Percentiles rank a stretch among this genome's conserved stretches.
Evolutionary conservation across 2,329 filamentous ascomycete species (phyloP).

Genomic region (Fonsecaea monophora): DNA sequence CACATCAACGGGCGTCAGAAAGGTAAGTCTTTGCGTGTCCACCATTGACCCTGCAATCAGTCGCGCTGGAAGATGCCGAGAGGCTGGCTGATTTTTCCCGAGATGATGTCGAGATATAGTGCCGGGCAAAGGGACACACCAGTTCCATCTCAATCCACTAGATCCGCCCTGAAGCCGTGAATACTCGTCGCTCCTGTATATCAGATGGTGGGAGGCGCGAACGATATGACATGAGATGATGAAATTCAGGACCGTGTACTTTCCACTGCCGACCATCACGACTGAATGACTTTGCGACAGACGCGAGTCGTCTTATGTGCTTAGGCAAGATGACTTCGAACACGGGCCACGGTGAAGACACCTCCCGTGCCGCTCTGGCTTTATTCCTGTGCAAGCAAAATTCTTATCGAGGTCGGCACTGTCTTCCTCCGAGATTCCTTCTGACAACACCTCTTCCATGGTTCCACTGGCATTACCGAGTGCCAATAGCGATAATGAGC

Average conservation of each 20-base stretch:
- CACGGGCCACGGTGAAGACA: neutral
- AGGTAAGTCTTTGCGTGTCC: neutral
- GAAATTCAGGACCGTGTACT: neutral
- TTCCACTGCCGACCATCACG: neutral
- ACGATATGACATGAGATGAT: neutral
- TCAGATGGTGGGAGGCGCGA: neutral
- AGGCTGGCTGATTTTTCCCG: constrained; percentile 6
- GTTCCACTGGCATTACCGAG: neutral
- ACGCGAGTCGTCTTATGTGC: neutral
- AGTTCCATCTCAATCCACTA: neutral
- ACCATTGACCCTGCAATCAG: constrained; percentile 14
- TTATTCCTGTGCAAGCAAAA: too few species aligned
- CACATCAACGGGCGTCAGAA: neutral
- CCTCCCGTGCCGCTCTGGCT: neutral
- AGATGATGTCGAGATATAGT: constrained; percentile 6
- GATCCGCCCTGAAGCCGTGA: neutral
- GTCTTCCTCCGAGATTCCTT: neutral
- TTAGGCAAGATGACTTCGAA: neutral
- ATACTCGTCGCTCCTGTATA: neutral
- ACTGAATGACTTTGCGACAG: neutral
- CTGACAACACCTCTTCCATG: neutral
- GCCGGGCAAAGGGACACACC: neutral
- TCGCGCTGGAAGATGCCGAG: neutral
- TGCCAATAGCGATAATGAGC: neutral
- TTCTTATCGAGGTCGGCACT: neutral